Evolutionary conservation across 257 asterid species (phyloP).

Genomic region (Penstemon newberryi): DNA sequence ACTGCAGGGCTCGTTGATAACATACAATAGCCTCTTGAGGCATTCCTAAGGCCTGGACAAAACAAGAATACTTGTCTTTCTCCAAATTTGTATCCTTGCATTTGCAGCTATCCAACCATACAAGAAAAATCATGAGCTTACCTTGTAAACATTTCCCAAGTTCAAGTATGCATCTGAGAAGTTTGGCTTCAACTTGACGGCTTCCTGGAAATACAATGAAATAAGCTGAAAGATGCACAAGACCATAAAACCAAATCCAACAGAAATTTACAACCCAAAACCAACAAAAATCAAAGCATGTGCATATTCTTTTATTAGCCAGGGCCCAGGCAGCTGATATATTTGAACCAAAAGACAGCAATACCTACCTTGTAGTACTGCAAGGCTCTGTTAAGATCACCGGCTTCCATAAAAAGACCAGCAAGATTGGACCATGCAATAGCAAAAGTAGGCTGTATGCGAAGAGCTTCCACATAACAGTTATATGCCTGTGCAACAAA

Average conservation of each 20-base stretch:
- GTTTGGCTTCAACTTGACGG: slow-evolving; percentile 92
- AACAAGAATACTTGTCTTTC: slow-evolving; percentile 55
- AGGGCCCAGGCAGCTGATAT: neutral
- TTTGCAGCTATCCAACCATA: slow-evolving; percentile 51
- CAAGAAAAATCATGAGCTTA: slow-evolving; percentile 52
- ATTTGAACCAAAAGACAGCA: slow-evolving; percentile 3
- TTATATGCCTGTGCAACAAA: slow-evolving; percentile 67
- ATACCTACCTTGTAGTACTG: slow-evolving; percentile 85
- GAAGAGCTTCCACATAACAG: slow-evolving; percentile 89
- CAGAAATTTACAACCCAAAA: neutral
- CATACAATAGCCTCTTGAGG: slow-evolving; percentile 90
- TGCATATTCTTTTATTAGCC: neutral
- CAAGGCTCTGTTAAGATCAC: slow-evolving; percentile 88
- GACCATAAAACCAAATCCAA: slow-evolving; percentile 1
- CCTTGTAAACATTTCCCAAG: slow-evolving; percentile 98
- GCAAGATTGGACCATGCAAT: slow-evolving; percentile 99
- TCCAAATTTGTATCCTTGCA: slow-evolving; percentile 50
- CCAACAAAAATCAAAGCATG: slow-evolving; percentile 16
- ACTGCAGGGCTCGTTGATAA: slow-evolving; percentile 89
- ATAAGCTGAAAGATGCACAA: slow-evolving; percentile 21
- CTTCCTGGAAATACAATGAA: slow-evolving; percentile 67
- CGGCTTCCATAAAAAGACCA: slow-evolving; percentile 95
- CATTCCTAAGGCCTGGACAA: slow-evolving; percentile 94
- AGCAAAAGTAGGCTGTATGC: slow-evolving; percentile 92
- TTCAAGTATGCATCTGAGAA: slow-evolving; percentile 90